Evolutionary conservation across 164 flowering plant genomes (phyloP).

Genomic region (Vitis vinifera): ASM3070453v1 NC_081814.1:8197501-8198000

Average conservation of each 20-base stretch:
- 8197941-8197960: not conserved
- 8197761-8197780: constrained; percentile 32
- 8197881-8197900: not conserved
- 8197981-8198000: not conserved
- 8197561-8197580: too few relatives aligned
- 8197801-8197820: constrained; percentile 8
- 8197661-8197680: not conserved
- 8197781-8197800: constrained; percentile 33
- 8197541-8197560: too few relatives aligned
- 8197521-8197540: not conserved
- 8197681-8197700: not conserved
- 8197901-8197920: not conserved
- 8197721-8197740: constrained; percentile 29
- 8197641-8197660: too few relatives aligned
- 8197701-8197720: constrained; percentile 29
- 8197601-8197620: too few relatives aligned
- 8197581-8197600: too few relatives aligned
- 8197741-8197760: constrained; percentile 19
- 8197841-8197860: not conserved
- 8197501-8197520: constrained; percentile 31
- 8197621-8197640: too few relatives aligned
- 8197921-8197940: constrained; percentile 10
- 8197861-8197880: not conserved
- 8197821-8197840: constrained; percentile 12
- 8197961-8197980: not conserved